Conservation (phyloP, 345 rosid genomes). For the Toxicodendron radicans region DNA sequence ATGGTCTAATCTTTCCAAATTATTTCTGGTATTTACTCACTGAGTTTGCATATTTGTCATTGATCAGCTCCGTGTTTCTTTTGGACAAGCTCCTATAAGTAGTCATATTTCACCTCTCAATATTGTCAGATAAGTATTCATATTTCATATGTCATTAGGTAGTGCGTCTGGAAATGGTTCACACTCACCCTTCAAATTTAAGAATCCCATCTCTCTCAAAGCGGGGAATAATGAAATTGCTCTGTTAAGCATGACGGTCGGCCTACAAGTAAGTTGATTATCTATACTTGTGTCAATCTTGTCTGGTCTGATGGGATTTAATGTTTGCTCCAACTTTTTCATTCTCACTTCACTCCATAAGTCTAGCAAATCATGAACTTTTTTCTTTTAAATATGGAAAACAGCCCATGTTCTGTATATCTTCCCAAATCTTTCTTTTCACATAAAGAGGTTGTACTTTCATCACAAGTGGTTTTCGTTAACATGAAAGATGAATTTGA, state of each 20-base stretch:
- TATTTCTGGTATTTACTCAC: background rate
- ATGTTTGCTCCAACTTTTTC: slow-evolving; percentile 1
- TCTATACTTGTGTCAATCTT: background rate
- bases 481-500: too few relatives aligned
- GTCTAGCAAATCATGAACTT: background rate
- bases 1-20: background rate
- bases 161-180: slow-evolving; percentile 78
- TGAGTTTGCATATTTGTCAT: background rate
- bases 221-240: slow-evolving; percentile 78
- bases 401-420: too few relatives aligned
- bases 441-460: too few relatives aligned
- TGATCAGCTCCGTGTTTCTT: background rate
- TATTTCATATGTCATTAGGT: slow-evolving; percentile 39
- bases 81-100: background rate
- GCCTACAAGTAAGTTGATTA: slow-evolving; percentile 62
- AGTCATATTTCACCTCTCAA: background rate
- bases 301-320: slow-evolving; percentile 2
- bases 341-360: background rate
- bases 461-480: too few relatives aligned
- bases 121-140: too few relatives aligned
- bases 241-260: slow-evolving; percentile 84
- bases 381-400: background rate
- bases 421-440: too few relatives aligned
- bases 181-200: slow-evolving; percentile 56
- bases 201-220: slow-evolving; percentile 59